Conservation (phyloP, 192 early-diverging fungal species). For the Phlyctochytrium bullatum region DNA sequence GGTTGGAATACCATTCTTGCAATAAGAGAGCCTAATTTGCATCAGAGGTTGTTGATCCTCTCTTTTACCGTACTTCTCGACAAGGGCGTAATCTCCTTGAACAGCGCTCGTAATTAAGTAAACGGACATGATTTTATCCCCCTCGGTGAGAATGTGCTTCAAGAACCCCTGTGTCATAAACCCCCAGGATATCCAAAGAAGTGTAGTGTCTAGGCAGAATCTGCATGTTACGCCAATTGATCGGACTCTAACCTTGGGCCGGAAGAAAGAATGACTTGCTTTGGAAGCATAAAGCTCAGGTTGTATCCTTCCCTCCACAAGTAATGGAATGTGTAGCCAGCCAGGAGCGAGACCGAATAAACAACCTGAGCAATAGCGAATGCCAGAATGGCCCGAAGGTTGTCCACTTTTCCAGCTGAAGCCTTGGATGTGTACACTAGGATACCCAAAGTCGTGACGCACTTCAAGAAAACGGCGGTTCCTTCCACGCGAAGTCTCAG, state of each 20-base stretch:
- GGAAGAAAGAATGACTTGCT: background rate
- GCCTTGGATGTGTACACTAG: constrained; percentile 23
- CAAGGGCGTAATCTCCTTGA: constrained; percentile 83
- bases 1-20: constrained; percentile 90
- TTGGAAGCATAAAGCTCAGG: background rate
- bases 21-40: constrained; percentile 73
- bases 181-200: constrained; percentile 66
- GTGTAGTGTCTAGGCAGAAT: constrained; percentile 59
- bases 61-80: constrained; percentile 83
- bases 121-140: constrained; percentile 91
- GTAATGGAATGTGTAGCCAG: constrained; percentile 51
- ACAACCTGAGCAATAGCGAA: constrained; percentile 81
- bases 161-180: constrained; percentile 84
- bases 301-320: constrained; percentile 20
- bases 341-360: constrained; percentile 60
- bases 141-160: constrained; percentile 94
- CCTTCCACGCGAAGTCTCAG: constrained; percentile 82
- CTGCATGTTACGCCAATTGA: background rate
- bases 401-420: constrained; percentile 22
- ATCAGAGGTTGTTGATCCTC: too few species aligned
- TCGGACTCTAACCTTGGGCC: background rate
- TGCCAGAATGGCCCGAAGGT: constrained; percentile 60
- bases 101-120: constrained; percentile 33
- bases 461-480: constrained; percentile 70
- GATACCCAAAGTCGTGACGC: constrained; percentile 62